Conservation (phyloP, 75 land plant genomes). For the Selaginella moellendorffii region DNA sequence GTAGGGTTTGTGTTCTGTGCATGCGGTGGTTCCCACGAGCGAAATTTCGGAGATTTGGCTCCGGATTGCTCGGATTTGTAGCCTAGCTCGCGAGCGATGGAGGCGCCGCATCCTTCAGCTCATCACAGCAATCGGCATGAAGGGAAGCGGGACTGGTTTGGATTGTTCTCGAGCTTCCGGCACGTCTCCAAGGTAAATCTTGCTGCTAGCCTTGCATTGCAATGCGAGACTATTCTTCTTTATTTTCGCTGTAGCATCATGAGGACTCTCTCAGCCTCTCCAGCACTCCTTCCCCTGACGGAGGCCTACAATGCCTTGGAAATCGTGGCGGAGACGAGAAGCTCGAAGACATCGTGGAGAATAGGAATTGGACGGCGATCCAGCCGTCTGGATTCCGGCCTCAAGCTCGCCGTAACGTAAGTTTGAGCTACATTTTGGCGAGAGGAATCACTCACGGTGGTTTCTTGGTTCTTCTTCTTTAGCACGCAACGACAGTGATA, state of each 20-base stretch:
- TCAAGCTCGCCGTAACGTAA: constrained; percentile 63
- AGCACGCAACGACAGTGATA: constrained; percentile 94
- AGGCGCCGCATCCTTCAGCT: no score
- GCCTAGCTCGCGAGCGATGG: no score
- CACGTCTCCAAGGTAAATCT: background rate
- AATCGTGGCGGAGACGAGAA: background rate
- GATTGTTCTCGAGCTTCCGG: background rate
- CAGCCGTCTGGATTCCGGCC: constrained; percentile 54
- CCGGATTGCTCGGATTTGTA: no score
- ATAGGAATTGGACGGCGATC: constrained; percentile 40
- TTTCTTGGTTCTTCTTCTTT: constrained; percentile 7
- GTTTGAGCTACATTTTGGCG: background rate
- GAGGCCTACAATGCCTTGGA: background rate
- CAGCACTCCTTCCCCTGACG: constrained; percentile 21
- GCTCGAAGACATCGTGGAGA: constrained; percentile 12
- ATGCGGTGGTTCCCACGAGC: no score
- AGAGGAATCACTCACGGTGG: background rate
- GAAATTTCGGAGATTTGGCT: no score
- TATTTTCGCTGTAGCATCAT: constrained; percentile 4
- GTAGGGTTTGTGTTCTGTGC: no score
- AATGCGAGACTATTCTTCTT: no score
- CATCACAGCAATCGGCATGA: no score
- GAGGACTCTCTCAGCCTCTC: constrained; percentile 11
- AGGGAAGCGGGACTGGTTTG: background rate
- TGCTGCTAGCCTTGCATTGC: background rate